A percentile compares a stretch with the other conserved stretches of the same genome.
These are phyloP conservation scores for Chloris gayana DNA, from an alignment of 176 grass and related monocot species.

Conservation along the genomic window DNA sequence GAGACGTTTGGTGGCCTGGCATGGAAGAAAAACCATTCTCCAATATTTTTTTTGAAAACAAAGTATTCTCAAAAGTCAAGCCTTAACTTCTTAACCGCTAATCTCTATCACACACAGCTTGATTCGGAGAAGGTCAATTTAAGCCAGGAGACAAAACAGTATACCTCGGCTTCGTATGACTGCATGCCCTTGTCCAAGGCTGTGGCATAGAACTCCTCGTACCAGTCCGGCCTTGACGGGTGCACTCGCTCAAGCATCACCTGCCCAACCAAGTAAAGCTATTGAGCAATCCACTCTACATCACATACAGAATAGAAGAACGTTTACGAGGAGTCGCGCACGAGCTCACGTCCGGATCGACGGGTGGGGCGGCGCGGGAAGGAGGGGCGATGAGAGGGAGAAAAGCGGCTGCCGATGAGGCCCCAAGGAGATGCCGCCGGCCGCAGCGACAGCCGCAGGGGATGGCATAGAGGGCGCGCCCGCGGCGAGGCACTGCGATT, in stretches of 20 bases:
- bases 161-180: slow-evolving; percentile 79
- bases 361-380: slow-evolving; percentile 33
- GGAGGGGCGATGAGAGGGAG: slow-evolving; percentile 37
- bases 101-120: neutral
- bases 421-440: slow-evolving; percentile 50
- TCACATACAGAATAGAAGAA: neutral
- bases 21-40: neutral
- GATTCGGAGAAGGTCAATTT: neutral
- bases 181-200: slow-evolving; percentile 59
- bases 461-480: neutral
- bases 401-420: slow-evolving; percentile 37
- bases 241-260: slow-evolving; percentile 64
- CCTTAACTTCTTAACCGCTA: neutral
- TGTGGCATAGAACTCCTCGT: slow-evolving; percentile 68
- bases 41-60: neutral
- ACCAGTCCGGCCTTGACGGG: slow-evolving; percentile 67
- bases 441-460: slow-evolving; percentile 45
- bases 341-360: slow-evolving; percentile 53
- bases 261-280: slow-evolving; percentile 28
- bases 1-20: neutral
- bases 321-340: neutral
- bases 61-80: neutral
- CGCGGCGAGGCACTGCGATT: neutral
- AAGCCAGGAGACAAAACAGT: slow-evolving; percentile 4
- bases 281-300: neutral